These are phyloP conservation scores for Crepidotus variabilis DNA, from an alignment of 768 basidiomycete genomes.

Conservation along the genomic window DNA sequence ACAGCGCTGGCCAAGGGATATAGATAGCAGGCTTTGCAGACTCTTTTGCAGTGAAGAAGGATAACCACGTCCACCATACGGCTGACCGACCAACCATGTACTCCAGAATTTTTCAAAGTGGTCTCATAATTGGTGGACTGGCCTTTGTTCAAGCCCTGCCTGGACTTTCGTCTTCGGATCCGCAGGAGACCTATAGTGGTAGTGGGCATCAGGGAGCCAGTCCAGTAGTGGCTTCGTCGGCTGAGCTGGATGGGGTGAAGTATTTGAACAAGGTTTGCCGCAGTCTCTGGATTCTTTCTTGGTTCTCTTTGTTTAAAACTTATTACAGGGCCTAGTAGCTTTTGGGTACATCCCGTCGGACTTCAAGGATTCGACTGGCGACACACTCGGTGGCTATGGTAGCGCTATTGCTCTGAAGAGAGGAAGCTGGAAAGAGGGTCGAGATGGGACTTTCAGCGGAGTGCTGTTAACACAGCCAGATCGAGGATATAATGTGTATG, in stretches of 20 bases:
- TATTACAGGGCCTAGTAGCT: conserved; percentile 38
- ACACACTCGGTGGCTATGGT: conserved; percentile 50
- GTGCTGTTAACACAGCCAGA: conserved; percentile 47
- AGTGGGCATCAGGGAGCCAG: too few relatives aligned
- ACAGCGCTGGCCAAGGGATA: too few relatives aligned
- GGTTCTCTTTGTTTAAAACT: not conserved
- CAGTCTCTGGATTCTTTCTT: not conserved
- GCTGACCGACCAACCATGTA: too few relatives aligned
- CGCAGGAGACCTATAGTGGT: too few relatives aligned
- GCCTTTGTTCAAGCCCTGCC: too few relatives aligned
- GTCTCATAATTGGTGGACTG: too few relatives aligned
- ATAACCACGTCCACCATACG: too few relatives aligned
- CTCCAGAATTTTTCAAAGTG: too few relatives aligned
- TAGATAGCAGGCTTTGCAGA: too few relatives aligned
- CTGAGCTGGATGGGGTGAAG: conserved; percentile 29
- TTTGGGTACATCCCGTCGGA: conserved; percentile 48
- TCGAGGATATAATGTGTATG: conserved; percentile 25
- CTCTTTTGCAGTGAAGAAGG: too few relatives aligned
- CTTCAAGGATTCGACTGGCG: conserved; percentile 41
- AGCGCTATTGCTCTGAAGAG: conserved; percentile 47
- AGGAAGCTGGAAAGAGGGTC: conserved; percentile 30
- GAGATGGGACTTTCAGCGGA: conserved; percentile 35
- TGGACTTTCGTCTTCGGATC: too few relatives aligned
- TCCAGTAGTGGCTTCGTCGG: conserved; percentile 9
- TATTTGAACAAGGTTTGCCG: conserved; percentile 36